A percentile compares a stretch with the other conserved stretches of the same genome.
Evolutionary conservation across 257 asterid genomes (phyloP).

Genomic region (Echites panduratus): DNA sequence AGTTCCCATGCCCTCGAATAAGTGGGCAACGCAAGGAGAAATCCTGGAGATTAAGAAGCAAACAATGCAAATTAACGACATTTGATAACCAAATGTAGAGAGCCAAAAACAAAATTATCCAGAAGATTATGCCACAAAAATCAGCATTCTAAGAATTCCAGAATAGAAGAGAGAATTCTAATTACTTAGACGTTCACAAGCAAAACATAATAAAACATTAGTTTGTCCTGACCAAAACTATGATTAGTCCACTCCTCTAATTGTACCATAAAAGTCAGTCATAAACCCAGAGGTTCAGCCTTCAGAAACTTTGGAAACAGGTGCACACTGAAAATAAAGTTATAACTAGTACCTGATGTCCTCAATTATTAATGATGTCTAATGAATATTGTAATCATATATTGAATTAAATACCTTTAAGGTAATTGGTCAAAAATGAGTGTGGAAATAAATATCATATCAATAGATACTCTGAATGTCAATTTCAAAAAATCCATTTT

Average conservation of each 20-base stretch:
- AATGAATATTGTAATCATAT: not conserved
- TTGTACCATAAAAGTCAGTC: not conserved
- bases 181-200: not conserved
- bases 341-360: not conserved
- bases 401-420: not conserved
- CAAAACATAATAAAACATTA: not conserved
- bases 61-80: not conserved
- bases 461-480: not conserved
- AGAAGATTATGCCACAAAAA: not conserved
- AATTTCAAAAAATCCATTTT: not conserved
- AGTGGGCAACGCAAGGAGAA: conserved; percentile 96
- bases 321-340: not conserved
- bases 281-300: not conserved
- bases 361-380: not conserved
- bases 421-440: not conserved
- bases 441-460: not conserved
- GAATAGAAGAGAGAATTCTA: not conserved
- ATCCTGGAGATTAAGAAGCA: conserved; percentile 41
- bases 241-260: not conserved
- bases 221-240: not conserved
- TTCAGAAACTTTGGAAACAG: not conserved
- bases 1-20: conserved; percentile 93
- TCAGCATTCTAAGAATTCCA: not conserved
- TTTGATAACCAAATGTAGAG: not conserved
- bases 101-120: not conserved